Evolutionary conservation across 129 eudicot genomes (phyloP).

Genomic region (Sambucus nigra): DNA sequence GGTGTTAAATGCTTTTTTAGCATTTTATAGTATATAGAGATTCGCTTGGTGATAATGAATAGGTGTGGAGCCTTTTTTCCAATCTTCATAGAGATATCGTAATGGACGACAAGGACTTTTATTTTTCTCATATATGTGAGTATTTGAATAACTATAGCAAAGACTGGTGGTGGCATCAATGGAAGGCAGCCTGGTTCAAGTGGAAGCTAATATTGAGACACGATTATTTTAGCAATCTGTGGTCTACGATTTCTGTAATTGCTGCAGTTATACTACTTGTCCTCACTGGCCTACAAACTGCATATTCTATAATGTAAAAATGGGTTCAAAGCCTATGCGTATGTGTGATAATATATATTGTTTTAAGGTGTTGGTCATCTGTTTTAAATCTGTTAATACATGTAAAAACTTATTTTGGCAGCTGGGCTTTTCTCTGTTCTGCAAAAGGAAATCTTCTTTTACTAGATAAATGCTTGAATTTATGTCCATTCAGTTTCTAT

Average conservation of each 20-base stretch:
- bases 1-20: too few species aligned
- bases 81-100: slow-evolving; percentile 10
- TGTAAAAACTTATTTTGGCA: too few species aligned
- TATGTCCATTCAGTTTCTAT: too few species aligned
- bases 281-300: slow-evolving; percentile 13
- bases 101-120: neutral
- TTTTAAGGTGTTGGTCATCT: too few species aligned
- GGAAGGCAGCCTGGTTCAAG: slow-evolving; percentile 9
- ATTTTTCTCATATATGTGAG: slow-evolving; percentile 5
- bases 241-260: slow-evolving; percentile 20
- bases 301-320: neutral
- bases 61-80: slow-evolving; percentile 7
- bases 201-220: slow-evolving; percentile 1
- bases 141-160: slow-evolving; percentile 7
- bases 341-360: too few species aligned
- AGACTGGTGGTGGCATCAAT: slow-evolving; percentile 6
- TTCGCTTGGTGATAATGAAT: slow-evolving; percentile 6
- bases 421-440: too few species aligned
- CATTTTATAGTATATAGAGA: too few species aligned
- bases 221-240: slow-evolving; percentile 13
- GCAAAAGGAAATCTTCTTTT: too few species aligned
- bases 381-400: too few species aligned
- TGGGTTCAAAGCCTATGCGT: neutral
- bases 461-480: too few species aligned
- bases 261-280: slow-evolving; percentile 7